Percentiles rank a stretch among this genome's conserved stretches.
Evolutionary conservation across 2,329 filamentous ascomycete species (phyloP).

Genomic region (Gremmenia infestans): DNA sequence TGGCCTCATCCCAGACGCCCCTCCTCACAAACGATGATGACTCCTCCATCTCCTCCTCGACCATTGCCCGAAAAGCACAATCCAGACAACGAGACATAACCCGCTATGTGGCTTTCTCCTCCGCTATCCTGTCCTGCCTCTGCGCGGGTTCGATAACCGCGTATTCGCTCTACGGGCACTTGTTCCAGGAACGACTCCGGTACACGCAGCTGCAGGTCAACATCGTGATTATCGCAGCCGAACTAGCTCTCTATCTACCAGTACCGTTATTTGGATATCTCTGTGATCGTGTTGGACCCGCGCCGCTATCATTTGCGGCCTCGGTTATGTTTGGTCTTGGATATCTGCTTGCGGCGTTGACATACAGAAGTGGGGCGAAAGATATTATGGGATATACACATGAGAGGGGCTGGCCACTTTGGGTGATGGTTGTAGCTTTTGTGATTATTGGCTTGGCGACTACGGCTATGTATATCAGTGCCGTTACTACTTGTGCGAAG

Average conservation of each 20-base stretch:
- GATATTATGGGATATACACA: conserved; percentile 38
- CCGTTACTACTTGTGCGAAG: conserved; percentile 95
- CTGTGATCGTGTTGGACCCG: conserved; percentile 83
- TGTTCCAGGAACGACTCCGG: conserved; percentile 79
- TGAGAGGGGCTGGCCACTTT: conserved; percentile 61
- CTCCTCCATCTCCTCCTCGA: conserved; percentile 16
- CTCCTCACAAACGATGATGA: conserved; percentile 16
- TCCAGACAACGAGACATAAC: conserved; percentile 21
- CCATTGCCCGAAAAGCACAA: conserved; percentile 7
- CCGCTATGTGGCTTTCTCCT: conserved; percentile 45
- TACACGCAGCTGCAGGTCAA: conserved; percentile 95
- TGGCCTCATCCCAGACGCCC: conserved; percentile 21
- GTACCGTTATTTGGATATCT: conserved; percentile 85
- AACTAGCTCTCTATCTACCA: conserved; percentile 85
- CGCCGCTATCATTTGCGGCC: conserved; percentile 68
- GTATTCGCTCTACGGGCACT: conserved; percentile 88
- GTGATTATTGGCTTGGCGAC: conserved; percentile 78
- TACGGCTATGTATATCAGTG: conserved; percentile 80
- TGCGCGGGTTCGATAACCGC: conserved; percentile 89
- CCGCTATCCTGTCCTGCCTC: conserved; percentile 54
- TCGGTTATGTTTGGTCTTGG: conserved; percentile 71
- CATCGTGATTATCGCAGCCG: conserved; percentile 78
- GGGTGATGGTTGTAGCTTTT: conserved; percentile 81
- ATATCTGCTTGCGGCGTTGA: conserved; percentile 76
- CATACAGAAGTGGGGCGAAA: conserved; percentile 58